Conservation (phyloP, 139 green algal genomes). For the Chloropicon primus region DNA sequence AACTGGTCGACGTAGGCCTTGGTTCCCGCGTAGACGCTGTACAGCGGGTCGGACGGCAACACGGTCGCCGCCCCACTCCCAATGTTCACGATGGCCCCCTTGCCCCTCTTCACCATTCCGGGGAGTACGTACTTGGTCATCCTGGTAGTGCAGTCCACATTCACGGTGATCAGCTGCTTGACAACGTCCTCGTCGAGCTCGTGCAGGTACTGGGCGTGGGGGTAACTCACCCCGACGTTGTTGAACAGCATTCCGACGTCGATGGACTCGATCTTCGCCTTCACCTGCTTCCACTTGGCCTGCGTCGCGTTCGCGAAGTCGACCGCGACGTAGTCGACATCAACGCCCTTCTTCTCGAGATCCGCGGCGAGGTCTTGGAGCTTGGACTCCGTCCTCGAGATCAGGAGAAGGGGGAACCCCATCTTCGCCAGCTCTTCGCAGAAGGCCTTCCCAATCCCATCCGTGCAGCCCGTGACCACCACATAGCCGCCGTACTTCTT, state of each 20-base stretch:
- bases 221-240: slow-evolving; percentile 70
- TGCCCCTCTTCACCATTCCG: slow-evolving; percentile 41
- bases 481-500: slow-evolving; percentile 40
- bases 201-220: slow-evolving; percentile 56
- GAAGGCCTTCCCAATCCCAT: slow-evolving; percentile 66
- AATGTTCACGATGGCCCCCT: slow-evolving; percentile 60
- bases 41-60: slow-evolving; percentile 50
- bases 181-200: slow-evolving; percentile 25
- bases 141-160: slow-evolving; percentile 30
- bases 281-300: slow-evolving; percentile 12
- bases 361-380: slow-evolving; percentile 31
- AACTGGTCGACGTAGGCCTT: slow-evolving; percentile 56
- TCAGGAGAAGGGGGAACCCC: slow-evolving; percentile 54
- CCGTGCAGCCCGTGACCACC: slow-evolving; percentile 63
- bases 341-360: slow-evolving; percentile 24
- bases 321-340: slow-evolving; percentile 12
- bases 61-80: slow-evolving; percentile 46
- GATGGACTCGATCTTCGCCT: slow-evolving; percentile 14
- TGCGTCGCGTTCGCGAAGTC: slow-evolving; percentile 30
- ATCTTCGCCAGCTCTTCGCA: slow-evolving; percentile 36
- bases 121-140: slow-evolving; percentile 48
- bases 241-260: slow-evolving; percentile 74
- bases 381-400: slow-evolving; percentile 51
- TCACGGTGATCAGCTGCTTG: slow-evolving; percentile 42
- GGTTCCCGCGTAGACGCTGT: slow-evolving; percentile 56